phyloP scores from a whole-genome alignment of 352 stramenopile species.

The Globisporangium middletonii region DNA sequence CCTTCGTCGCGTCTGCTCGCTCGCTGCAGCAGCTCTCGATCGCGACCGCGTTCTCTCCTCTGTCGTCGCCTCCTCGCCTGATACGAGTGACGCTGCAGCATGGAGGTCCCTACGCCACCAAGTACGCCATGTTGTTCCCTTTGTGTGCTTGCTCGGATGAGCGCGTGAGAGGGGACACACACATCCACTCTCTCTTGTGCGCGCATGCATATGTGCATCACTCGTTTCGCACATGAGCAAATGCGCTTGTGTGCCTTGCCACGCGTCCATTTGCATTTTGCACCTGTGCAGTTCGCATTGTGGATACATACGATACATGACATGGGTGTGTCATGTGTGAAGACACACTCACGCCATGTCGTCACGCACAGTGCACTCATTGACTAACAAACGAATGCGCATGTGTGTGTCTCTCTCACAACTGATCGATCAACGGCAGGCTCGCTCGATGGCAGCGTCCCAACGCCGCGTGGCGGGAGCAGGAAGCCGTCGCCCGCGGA shows the following conservation, averaged over 20 bases:
- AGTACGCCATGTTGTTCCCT: constrained; percentile 10
- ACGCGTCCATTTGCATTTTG: too few relatives aligned
- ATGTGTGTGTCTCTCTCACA: constrained; percentile 2
- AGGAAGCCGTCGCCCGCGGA: constrained; percentile 79
- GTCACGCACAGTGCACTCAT: neutral
- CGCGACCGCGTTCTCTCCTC: neutral
- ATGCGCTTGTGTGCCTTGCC: too few relatives aligned
- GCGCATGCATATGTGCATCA: too few relatives aligned
- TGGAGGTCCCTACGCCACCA: constrained; percentile 28
- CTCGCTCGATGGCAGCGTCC: constrained; percentile 22
- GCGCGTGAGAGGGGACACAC: too few relatives aligned
- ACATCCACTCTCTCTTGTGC: too few relatives aligned
- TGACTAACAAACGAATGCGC: neutral
- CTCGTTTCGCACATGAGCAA: too few relatives aligned
- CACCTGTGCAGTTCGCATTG: too few relatives aligned
- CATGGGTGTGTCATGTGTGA: neutral
- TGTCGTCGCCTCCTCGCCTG: neutral
- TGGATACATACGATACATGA: too few relatives aligned
- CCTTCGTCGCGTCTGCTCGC: neutral
- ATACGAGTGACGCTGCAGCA: neutral
- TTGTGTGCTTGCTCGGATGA: neutral
- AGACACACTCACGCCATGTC: neutral
- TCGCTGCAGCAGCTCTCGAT: neutral
- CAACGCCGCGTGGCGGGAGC: constrained; percentile 34
- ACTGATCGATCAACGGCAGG: constrained; percentile 8